Evolutionary conservation across 306 rosid species (phyloP).

Genomic region (Glycyrrhiza uralensis): DNA sequence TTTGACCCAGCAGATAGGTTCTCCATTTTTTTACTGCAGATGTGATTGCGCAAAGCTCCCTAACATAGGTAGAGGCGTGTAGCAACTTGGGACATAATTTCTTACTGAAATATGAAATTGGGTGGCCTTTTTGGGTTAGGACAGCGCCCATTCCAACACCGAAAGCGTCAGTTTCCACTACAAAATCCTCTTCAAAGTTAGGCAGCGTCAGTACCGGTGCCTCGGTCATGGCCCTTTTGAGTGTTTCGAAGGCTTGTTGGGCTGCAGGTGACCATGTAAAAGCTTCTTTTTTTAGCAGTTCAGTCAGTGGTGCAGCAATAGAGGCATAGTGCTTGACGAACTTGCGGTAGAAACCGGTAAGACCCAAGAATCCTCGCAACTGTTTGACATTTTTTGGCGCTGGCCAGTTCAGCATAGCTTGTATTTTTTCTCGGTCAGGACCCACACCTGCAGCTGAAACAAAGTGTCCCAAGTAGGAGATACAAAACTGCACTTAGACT

Average conservation of each 20-base stretch:
- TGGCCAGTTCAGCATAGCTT: background rate
- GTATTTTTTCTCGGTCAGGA: background rate
- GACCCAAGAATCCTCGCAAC: background rate
- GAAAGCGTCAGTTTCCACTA: background rate
- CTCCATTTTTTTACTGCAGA: background rate
- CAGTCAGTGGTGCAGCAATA: background rate
- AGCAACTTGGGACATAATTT: background rate
- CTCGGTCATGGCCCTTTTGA: background rate
- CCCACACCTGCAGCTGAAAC: background rate
- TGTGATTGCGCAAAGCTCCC: background rate
- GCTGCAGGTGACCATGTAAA: background rate
- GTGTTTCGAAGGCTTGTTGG: accelerated
- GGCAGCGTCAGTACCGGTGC: background rate
- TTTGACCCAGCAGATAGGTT: background rate
- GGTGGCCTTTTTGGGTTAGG: background rate
- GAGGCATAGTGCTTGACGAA: background rate
- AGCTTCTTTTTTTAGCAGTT: background rate
- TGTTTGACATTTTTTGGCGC: background rate
- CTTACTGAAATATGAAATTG: background rate
- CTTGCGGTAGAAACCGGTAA: background rate
- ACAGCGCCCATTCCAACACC: background rate
- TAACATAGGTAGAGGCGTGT: background rate
- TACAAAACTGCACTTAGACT: background rate
- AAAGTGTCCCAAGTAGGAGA: background rate
- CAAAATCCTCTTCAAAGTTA: background rate